A percentile compares a stretch with the other conserved stretches of the same genome.
phyloP scores from a whole-genome alignment of 768 basidiomycete genomes.

The Amanita exitialis region DNA sequence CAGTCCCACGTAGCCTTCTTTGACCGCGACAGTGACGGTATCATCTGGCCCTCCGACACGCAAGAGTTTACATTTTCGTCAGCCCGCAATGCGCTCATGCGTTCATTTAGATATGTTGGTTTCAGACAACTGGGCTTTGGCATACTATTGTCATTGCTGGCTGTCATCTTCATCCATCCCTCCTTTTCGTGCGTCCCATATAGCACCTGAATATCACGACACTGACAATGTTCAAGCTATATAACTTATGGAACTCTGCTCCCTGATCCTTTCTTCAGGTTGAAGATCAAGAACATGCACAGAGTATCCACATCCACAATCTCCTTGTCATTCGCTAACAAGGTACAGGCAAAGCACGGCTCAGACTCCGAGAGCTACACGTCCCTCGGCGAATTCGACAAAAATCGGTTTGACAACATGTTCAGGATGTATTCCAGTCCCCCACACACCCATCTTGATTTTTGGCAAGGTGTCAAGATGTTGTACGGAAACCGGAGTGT shows the following conservation, averaged over 20 bases:
- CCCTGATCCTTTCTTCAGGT: slow-evolving; percentile 34
- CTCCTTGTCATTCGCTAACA: neutral
- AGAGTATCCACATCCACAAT: slow-evolving; percentile 15
- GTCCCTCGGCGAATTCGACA: slow-evolving; percentile 28
- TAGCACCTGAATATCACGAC: neutral
- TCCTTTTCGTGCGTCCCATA: slow-evolving; percentile 27
- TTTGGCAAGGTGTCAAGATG: slow-evolving; percentile 30
- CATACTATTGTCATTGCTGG: slow-evolving; percentile 22
- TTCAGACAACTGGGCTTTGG: slow-evolving; percentile 29
- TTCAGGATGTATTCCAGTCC: slow-evolving; percentile 30
- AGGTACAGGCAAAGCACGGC: slow-evolving; percentile 28
- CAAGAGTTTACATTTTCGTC: slow-evolving; percentile 13
- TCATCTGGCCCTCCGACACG: slow-evolving; percentile 38
- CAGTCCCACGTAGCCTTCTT: slow-evolving; percentile 36
- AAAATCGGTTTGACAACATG: slow-evolving; percentile 25
- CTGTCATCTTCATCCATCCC: slow-evolving; percentile 26
- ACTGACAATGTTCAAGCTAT: slow-evolving; percentile 16
- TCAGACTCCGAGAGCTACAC: slow-evolving; percentile 31
- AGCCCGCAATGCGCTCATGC: neutral
- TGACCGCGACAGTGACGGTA: slow-evolving; percentile 32
- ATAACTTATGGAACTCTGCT: slow-evolving; percentile 23
- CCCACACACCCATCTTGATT: slow-evolving; percentile 29
- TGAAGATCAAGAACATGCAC: slow-evolving; percentile 29
- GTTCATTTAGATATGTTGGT: slow-evolving; percentile 22
- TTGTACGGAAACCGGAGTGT: slow-evolving; percentile 28